Evolutionary conservation across 2,329 filamentous ascomycete genomes (phyloP).

Genomic region (Camillea tinctor): DNA sequence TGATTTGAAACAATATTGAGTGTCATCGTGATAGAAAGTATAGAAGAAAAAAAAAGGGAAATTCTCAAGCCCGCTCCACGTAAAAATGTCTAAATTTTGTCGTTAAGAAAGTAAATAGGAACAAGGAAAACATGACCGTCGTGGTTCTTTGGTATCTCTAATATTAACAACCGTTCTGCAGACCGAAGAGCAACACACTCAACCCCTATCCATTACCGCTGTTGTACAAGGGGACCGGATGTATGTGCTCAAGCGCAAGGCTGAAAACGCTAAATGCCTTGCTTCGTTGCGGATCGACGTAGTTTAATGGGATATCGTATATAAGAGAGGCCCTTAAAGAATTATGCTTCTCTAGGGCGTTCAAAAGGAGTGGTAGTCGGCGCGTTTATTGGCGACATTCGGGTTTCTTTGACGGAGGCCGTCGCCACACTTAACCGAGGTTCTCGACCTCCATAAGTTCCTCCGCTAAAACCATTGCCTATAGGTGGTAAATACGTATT

Average conservation of each 20-base stretch:
- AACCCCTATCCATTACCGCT: constrained; percentile 20
- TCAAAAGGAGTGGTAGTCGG: neutral
- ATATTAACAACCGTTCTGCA: constrained; percentile 21
- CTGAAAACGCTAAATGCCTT: constrained; percentile 20
- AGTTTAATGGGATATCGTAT: constrained; percentile 9
- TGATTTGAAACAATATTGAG: constrained; percentile 16
- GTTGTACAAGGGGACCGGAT: constrained; percentile 26
- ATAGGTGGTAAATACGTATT: constrained; percentile 9
- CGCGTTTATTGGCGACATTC: constrained; percentile 2
- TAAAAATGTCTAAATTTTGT: constrained; percentile 29
- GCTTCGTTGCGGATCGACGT: constrained; percentile 12
- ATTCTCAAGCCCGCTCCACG: constrained; percentile 15
- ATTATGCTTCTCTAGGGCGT: neutral
- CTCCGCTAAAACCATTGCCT: constrained; percentile 7
- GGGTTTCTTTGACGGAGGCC: constrained; percentile 3
- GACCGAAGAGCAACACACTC: constrained; percentile 9
- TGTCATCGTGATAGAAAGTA: constrained; percentile 19
- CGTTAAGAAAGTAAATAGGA: constrained; percentile 25
- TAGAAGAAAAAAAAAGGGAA: constrained; percentile 11
- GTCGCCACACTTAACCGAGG: constrained; percentile 4
- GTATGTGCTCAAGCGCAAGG: constrained; percentile 13
- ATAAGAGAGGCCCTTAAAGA: neutral
- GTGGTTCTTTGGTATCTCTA: constrained; percentile 29
- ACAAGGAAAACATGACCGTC: constrained; percentile 24
- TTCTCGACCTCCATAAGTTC: constrained; percentile 3